A percentile compares a stretch with the other conserved stretches of the same genome.
Conservation (phyloP, 192 early-diverging fungal species). For the Mycoemilia scoparia region DNA sequence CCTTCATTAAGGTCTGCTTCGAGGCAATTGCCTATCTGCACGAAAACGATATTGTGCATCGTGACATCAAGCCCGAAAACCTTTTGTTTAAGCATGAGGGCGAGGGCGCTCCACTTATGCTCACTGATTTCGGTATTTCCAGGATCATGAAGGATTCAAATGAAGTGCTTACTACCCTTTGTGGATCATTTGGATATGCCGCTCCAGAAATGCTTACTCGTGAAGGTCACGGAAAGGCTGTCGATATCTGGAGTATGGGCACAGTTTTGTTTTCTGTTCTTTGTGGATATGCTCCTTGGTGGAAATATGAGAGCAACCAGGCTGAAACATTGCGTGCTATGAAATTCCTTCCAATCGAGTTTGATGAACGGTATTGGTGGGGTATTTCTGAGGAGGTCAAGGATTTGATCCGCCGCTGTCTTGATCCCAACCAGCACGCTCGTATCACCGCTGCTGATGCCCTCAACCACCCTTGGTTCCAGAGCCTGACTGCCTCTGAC, state of each 20-base stretch:
- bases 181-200: slow-evolving; percentile 74
- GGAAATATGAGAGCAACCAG: slow-evolving; percentile 37
- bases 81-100: slow-evolving; percentile 51
- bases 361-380: slow-evolving; percentile 56
- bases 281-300: slow-evolving; percentile 66
- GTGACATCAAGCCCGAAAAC: slow-evolving; percentile 78
- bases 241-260: slow-evolving; percentile 91
- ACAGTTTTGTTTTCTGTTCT: slow-evolving; percentile 78
- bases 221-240: slow-evolving; percentile 67
- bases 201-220: slow-evolving; percentile 74
- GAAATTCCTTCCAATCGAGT: slow-evolving; percentile 43
- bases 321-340: slow-evolving; percentile 36
- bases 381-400: slow-evolving; percentile 68
- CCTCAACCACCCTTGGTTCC: slow-evolving; percentile 71
- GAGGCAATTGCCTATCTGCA: slow-evolving; percentile 73
- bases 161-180: slow-evolving; percentile 57
- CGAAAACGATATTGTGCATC: slow-evolving; percentile 67
- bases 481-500: slow-evolving; percentile 33
- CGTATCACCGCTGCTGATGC: slow-evolving; percentile 69
- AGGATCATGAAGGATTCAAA: slow-evolving; percentile 40
- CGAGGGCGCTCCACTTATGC: slow-evolving; percentile 48
- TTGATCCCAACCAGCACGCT: slow-evolving; percentile 46
- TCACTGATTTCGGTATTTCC: slow-evolving; percentile 79
- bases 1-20: slow-evolving; percentile 52
- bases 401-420: slow-evolving; percentile 46